Evolutionary conservation across 768 basidiomycete species (phyloP), one percentile per base, ranked within the genome.

Genomic region (Xerocomellus dryophilus): DNA sequence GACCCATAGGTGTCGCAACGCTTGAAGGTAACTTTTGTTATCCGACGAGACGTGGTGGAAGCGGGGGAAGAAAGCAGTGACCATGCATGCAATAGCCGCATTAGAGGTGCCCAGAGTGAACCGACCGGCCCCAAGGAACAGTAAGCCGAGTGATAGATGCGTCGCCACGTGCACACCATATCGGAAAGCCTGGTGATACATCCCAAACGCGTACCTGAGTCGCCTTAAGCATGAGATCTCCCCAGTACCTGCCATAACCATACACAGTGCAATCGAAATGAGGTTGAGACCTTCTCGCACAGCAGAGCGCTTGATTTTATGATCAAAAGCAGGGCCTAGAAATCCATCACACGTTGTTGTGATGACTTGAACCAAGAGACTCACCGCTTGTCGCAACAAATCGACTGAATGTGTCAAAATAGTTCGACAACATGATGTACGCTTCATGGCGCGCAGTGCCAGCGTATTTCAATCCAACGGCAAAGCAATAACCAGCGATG

Each of bases 181-280:
- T 59, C 87, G 83, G 76, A 86, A 83, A 15, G 78, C 77, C 42
- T 82, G 82, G 58, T 82, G 81, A 63, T 86, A 85, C 79, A 93
- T 86, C 23, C 94, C 96, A 64, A 93, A 98, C 8, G 90, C 85
- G 68, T 91, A 88, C 18, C 97, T 82, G 12, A 98, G 78, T 20
- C 94, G 81, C 18, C 92, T 83, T 17, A 98, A 76, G 60, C 90
- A 92, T 51, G 87, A 88, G 46, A 98, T 82, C 69, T 98, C 94
- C 4, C 97, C 97, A 0, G 94, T 96, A 10, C 97, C 97, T 2
- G 96, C 93, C 92, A 98, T 96, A 40, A 98, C 88, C 81, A 96
- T 88, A 65, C 90, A 85, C 31, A 97, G 73, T 1, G 94, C 78
- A 34, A 97, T 78, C 0, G 91, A 88, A 50, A 98, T 88, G 38